A percentile compares a stretch with the other conserved stretches of the same genome.
These are phyloP conservation scores for Rhinocladiella similis DNA, from an alignment of 2,329 filamentous ascomycete genomes.

Conservation along the genomic window DNA sequence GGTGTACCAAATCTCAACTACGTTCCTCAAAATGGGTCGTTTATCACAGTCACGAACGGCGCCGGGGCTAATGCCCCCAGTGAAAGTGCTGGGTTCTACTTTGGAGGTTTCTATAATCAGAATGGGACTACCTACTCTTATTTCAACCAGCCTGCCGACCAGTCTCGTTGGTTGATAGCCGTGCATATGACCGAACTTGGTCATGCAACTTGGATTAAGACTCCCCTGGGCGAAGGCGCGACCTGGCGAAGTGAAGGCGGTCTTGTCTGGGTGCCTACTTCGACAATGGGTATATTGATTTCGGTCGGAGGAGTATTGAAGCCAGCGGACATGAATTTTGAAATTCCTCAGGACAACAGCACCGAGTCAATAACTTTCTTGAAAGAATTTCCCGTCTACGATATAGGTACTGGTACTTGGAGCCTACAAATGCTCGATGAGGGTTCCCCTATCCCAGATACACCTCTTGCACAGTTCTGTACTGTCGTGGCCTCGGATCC, in stretches of 20 bases:
- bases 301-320: slow-evolving; percentile 37
- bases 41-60: too few relatives aligned
- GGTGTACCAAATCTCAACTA: too few relatives aligned
- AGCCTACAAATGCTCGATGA: slow-evolving; percentile 37
- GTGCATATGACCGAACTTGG: slow-evolving; percentile 58
- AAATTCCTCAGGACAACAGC: slow-evolving; percentile 1
- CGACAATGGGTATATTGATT: slow-evolving; percentile 37
- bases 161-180: slow-evolving; percentile 59
- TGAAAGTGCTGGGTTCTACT: slow-evolving; percentile 68
- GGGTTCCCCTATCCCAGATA: slow-evolving; percentile 31
- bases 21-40: too few relatives aligned
- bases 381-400: slow-evolving; percentile 40
- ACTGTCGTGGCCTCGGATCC: slow-evolving; percentile 39
- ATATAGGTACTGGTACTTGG: slow-evolving; percentile 36
- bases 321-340: slow-evolving; percentile 12
- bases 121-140: slow-evolving; percentile 36
- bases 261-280: slow-evolving; percentile 59
- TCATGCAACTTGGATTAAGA: slow-evolving; percentile 57
- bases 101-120: slow-evolving; percentile 60
- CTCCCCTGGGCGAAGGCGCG: slow-evolving; percentile 44
- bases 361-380: slow-evolving; percentile 22
- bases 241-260: slow-evolving; percentile 62
- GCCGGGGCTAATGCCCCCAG: slow-evolving; percentile 55
- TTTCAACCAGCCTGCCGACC: slow-evolving; percentile 10
- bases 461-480: slow-evolving; percentile 39